Percentiles rank a stretch among this genome's conserved stretches.
These are phyloP conservation scores for Colletotrichum godetiae DNA, from an alignment of 2,329 filamentous ascomycete species.

Conservation along the genomic window DNA sequence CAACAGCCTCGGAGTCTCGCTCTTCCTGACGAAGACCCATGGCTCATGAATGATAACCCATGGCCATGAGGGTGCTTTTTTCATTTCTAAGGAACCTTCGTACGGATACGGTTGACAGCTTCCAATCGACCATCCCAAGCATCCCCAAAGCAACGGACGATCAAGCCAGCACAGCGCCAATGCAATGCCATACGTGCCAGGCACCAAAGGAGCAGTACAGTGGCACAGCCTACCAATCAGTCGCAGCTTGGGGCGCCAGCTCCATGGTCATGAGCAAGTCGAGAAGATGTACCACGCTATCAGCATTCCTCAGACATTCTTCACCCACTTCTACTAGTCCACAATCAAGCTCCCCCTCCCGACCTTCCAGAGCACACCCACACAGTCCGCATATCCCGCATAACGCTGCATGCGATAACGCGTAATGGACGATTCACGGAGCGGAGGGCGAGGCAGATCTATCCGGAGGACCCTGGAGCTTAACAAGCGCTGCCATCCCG, in stretches of 20 bases:
- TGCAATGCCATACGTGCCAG: not conserved
- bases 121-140: not conserved
- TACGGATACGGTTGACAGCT: not conserved
- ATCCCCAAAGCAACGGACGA: not conserved
- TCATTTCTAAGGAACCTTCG: not conserved
- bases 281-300: constrained; percentile 26
- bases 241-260: constrained; percentile 2
- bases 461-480: constrained; percentile 35
- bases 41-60: not conserved
- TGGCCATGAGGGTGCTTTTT: not conserved
- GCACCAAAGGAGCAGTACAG: constrained; percentile 7
- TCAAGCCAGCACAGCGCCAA: not conserved
- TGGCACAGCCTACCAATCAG: constrained; percentile 16
- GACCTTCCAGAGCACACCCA: constrained; percentile 25
- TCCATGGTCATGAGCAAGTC: not conserved
- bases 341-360: constrained; percentile 24
- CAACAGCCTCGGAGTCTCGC: not conserved
- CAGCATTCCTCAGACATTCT: constrained; percentile 21
- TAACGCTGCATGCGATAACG: constrained; percentile 36
- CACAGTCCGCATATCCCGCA: constrained; percentile 31
- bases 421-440: constrained; percentile 27
- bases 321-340: constrained; percentile 19
- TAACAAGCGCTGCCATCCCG: constrained; percentile 35
- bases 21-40: not conserved
- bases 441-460: constrained; percentile 31